Conservation (phyloP, 768 basidiomycete species). For the Amanita thiersii region DNA sequence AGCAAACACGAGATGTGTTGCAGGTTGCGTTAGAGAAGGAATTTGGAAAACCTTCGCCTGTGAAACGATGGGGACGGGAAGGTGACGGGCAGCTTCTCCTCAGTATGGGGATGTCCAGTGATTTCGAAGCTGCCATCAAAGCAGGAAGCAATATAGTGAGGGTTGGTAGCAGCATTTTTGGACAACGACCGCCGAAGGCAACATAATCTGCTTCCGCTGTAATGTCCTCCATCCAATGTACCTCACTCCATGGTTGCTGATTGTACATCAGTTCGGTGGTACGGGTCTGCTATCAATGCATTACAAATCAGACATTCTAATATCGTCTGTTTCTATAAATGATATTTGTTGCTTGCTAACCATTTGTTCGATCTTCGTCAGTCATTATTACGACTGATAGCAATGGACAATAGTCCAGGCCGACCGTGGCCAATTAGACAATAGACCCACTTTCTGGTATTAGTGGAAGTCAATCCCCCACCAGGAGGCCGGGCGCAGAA, state of each 20-base stretch:
- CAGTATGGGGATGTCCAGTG: conserved; percentile 97
- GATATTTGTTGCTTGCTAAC: too few species aligned
- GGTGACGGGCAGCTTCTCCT: conserved; percentile 42
- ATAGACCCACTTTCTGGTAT: too few species aligned
- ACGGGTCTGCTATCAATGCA: too few species aligned
- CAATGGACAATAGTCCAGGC: too few species aligned
- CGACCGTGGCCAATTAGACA: too few species aligned
- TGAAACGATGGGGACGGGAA: conserved; percentile 39
- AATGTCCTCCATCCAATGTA: not conserved
- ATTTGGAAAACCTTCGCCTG: conserved; percentile 12
- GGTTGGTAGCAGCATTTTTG: conserved; percentile 90
- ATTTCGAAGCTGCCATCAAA: conserved; percentile 81
- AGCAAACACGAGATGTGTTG: conserved; percentile 53
- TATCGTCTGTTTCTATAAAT: too few species aligned
- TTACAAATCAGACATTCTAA: too few species aligned
- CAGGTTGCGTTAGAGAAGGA: conserved; percentile 31
- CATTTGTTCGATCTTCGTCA: not conserved
- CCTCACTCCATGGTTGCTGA: too few species aligned
- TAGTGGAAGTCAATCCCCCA: too few species aligned
- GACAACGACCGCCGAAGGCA: conserved; percentile 52
- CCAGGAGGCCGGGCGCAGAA: too few species aligned
- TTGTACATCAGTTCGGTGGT: not conserved
- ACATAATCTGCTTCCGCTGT: conserved; percentile 6
- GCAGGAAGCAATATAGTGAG: conserved; percentile 84
- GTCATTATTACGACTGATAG: too few species aligned